Evolutionary conservation across 2,329 filamentous ascomycete species (phyloP).

Genomic region (Aureobasidium sp.): DNA sequence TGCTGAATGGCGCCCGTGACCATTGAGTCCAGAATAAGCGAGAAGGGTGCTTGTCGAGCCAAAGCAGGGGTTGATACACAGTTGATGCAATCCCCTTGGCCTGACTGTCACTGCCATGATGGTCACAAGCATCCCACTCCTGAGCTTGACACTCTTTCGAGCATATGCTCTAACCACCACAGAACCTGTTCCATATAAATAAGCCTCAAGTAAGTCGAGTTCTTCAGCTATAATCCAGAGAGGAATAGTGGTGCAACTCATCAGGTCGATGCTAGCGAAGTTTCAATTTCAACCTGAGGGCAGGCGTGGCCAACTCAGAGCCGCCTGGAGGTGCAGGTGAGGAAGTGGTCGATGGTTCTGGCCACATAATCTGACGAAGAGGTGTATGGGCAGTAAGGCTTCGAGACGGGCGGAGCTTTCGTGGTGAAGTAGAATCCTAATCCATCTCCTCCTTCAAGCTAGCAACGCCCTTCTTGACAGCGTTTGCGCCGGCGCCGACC

Average conservation of each 20-base stretch:
- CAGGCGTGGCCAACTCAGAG: not conserved
- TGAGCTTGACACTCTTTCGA: not conserved
- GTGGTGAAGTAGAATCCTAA: conserved; percentile 9
- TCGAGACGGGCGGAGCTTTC: conserved; percentile 15
- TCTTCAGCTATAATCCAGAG: not conserved
- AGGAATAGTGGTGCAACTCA: not conserved
- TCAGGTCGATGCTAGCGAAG: not conserved
- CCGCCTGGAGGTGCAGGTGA: not conserved
- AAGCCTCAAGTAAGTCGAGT: not conserved
- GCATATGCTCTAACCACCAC: not conserved
- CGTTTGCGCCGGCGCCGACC: conserved; percentile 22
- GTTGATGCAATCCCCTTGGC: not conserved
- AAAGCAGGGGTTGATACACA: no score
- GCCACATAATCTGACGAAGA: not conserved
- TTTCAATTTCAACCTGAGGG: not conserved
- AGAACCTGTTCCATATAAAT: no score
- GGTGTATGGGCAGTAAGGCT: not conserved
- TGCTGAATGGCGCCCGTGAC: no score
- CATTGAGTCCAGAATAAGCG: no score
- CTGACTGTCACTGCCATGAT: no score
- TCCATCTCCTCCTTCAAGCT: conserved; percentile 20
- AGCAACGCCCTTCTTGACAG: conserved; percentile 19
- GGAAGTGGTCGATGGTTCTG: not conserved
- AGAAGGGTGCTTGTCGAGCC: no score
- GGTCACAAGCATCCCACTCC: no score